A percentile compares a stretch with the other conserved stretches of the same genome.
These are phyloP conservation scores for Chlamydomonas eustigma DNA, from an alignment of 139 green algal genomes.

Conservation along the genomic window DNA sequence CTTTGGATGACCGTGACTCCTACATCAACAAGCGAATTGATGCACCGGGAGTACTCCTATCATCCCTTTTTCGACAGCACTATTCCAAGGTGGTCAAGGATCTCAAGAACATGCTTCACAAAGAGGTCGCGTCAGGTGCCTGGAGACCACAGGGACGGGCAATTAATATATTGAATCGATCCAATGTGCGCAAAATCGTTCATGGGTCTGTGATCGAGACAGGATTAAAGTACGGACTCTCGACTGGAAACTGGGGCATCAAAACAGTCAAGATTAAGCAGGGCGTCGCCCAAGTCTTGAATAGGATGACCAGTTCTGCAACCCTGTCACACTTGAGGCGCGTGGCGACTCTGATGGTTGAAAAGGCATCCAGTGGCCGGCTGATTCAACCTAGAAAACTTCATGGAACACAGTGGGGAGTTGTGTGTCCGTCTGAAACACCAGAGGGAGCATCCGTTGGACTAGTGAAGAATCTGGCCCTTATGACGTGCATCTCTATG, in stretches of 20 bases:
- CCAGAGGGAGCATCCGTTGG: constrained; percentile 53
- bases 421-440: constrained; percentile 57
- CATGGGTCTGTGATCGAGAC: constrained; percentile 52
- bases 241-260: constrained; percentile 64
- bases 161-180: constrained; percentile 22
- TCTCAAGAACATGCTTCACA: constrained; percentile 23
- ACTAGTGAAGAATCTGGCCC: constrained; percentile 63
- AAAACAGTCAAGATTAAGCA: background rate
- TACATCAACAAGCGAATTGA: constrained; percentile 66
- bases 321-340: constrained; percentile 56
- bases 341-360: constrained; percentile 29
- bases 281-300: constrained; percentile 44
- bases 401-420: constrained; percentile 58
- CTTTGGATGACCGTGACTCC: constrained; percentile 41
- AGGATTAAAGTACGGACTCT: constrained; percentile 60
- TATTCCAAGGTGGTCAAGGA: constrained; percentile 57
- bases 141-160: background rate
- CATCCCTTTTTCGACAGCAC: constrained; percentile 6
- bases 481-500: constrained; percentile 32
- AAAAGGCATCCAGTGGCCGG: constrained; percentile 12
- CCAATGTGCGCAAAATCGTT: constrained; percentile 47
- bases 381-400: constrained; percentile 51
- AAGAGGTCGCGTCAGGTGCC: background rate
- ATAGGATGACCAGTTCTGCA: constrained; percentile 49
- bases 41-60: constrained; percentile 2